A percentile compares a stretch with the other conserved stretches of the same genome.
These are phyloP conservation scores for Coleophoma eucalyptorum DNA, from an alignment of 2,329 filamentous ascomycete species.

Conservation along the genomic window DNA sequence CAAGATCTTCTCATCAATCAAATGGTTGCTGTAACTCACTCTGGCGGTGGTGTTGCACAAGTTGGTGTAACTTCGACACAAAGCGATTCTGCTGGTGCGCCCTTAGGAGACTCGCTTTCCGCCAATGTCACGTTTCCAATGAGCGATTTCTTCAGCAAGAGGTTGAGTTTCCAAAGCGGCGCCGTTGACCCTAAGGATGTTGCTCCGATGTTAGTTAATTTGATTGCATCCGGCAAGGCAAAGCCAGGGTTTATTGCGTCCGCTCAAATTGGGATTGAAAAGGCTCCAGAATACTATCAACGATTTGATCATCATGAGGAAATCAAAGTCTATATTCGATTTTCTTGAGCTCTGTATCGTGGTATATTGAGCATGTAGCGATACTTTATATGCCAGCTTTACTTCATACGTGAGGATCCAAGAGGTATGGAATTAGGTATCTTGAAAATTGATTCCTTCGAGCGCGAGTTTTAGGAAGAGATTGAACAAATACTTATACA, in stretches of 20 bases:
- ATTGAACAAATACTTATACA: no score
- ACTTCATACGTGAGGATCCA: no score
- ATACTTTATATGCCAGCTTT: no score
- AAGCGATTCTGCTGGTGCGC: not conserved
- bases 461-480: no score
- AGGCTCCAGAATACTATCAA: not conserved
- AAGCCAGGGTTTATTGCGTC: not conserved
- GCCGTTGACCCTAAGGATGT: constrained; percentile 1
- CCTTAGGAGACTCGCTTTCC: not conserved
- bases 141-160: not conserved
- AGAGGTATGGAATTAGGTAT: no score
- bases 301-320: not conserved
- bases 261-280: not conserved
- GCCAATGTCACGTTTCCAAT: not conserved
- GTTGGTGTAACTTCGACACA: not conserved
- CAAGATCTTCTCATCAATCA: constrained; percentile 15
- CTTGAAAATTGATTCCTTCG: no score
- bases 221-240: not conserved
- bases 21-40: constrained; percentile 17
- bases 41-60: not conserved
- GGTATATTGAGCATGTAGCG: no score
- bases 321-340: constrained; percentile 1
- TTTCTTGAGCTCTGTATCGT: not conserved
- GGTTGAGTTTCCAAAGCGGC: not conserved
- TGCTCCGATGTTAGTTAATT: not conserved